A percentile compares a stretch with the other conserved stretches of the same genome.
phyloP scores from a whole-genome alignment of 352 stramenopile species.

The Globisporangium okanoganense region DNA sequence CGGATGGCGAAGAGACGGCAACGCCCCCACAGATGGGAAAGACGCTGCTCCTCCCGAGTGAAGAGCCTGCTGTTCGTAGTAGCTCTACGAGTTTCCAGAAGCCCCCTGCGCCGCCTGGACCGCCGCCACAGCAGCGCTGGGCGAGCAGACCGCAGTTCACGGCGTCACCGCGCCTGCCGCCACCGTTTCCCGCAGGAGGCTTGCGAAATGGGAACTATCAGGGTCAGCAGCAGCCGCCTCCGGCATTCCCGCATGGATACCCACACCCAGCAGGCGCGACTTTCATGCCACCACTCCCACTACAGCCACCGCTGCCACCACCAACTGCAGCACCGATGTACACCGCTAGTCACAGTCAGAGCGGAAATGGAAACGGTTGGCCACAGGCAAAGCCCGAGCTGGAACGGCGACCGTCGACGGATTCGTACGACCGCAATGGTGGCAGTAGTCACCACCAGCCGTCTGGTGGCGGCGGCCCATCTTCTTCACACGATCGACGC shows the following conservation, averaged over 20 bases:
- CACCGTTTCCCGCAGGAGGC: slow-evolving; percentile 10
- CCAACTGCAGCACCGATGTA: slow-evolving; percentile 6
- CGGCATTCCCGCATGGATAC: slow-evolving; percentile 21
- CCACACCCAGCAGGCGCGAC: slow-evolving; percentile 4
- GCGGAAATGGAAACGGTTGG: slow-evolving; percentile 5
- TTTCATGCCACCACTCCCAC: slow-evolving; percentile 16
- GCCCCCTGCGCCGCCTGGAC: slow-evolving; percentile 9
- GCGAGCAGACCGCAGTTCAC: slow-evolving; percentile 15
- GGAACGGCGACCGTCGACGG: slow-evolving; percentile 1
- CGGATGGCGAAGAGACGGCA: slow-evolving; percentile 38
- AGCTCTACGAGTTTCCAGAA: slow-evolving; percentile 9
- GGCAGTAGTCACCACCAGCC: neutral
- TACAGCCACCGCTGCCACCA: slow-evolving; percentile 10
- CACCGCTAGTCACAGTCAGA: slow-evolving; percentile 1
- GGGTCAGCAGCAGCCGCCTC: neutral
- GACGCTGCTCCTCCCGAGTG: neutral
- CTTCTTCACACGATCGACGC: slow-evolving; percentile 5
- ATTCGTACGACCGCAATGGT: slow-evolving; percentile 7
- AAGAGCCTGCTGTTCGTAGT: neutral
- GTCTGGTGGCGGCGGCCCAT: neutral
- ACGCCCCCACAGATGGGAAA: slow-evolving; percentile 8
- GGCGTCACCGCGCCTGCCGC: slow-evolving; percentile 19
- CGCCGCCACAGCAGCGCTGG: slow-evolving; percentile 16
- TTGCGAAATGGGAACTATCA: slow-evolving; percentile 16
- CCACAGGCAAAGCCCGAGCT: neutral